Conservation (phyloP, 1,284 basidiomycete species). For the Anthracocystis walkeri region DNA sequence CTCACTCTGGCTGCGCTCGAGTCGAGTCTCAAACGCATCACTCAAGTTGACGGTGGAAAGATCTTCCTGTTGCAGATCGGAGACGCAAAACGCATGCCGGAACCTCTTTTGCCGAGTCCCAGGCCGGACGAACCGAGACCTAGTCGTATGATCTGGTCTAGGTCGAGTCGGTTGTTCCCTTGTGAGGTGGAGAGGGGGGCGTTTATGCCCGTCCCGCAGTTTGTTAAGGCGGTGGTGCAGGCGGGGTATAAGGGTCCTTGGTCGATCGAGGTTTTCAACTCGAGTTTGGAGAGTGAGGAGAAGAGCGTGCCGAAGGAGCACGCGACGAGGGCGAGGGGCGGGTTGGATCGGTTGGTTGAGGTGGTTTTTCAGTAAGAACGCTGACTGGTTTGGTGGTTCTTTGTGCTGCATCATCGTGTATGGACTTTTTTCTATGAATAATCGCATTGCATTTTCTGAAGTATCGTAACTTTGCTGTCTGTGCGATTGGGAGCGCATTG, state of each 20-base stretch:
- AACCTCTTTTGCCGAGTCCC: constrained; percentile 41
- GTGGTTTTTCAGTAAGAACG: constrained; percentile 3
- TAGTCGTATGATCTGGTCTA: constrained; percentile 68
- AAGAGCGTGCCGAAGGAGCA: constrained; percentile 49
- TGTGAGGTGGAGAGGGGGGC: constrained; percentile 64
- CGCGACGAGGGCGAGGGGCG: constrained; percentile 52
- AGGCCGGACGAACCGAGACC: constrained; percentile 61
- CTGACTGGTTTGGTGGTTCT: not conserved
- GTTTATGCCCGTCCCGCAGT: constrained; percentile 68
- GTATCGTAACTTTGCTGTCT: too few relatives aligned
- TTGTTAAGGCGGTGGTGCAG: constrained; percentile 57
- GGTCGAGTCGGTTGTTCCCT: constrained; percentile 67
- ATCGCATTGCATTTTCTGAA: not conserved
- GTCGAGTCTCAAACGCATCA: not conserved
- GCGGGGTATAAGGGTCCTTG: constrained; percentile 68
- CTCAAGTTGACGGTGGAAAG: constrained; percentile 11
- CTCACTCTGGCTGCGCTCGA: not conserved
- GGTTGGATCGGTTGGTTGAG: constrained; percentile 27
- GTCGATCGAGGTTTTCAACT: constrained; percentile 70
- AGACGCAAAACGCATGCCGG: constrained; percentile 20
- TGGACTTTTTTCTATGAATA: not conserved
- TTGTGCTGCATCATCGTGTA: not conserved
- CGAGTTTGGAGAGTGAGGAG: constrained; percentile 41
- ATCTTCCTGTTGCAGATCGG: constrained; percentile 46
- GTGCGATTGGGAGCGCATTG: too few relatives aligned